Conservation (phyloP, 1,284 basidiomycete genomes). For the Ustilago curta region DNA sequence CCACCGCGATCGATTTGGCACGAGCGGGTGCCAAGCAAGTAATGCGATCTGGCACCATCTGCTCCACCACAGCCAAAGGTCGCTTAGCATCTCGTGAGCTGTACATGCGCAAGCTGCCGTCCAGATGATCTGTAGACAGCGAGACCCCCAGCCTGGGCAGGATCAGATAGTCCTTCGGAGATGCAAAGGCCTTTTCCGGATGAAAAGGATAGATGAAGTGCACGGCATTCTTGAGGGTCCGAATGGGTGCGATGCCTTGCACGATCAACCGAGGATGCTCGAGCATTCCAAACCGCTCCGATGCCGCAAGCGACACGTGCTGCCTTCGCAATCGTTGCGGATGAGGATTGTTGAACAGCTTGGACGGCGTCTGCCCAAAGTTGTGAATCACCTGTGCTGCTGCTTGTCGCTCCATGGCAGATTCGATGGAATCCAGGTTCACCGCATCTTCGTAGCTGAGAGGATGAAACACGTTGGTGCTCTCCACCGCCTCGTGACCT, state of each 20-base stretch:
- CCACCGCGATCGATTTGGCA: slow-evolving; percentile 78
- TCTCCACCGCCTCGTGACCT: slow-evolving; percentile 70
- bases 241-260: slow-evolving; percentile 52
- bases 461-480: slow-evolving; percentile 91
- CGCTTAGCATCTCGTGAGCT: slow-evolving; percentile 66
- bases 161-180: slow-evolving; percentile 75
- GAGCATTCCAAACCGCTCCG: slow-evolving; percentile 77
- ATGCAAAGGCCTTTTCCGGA: slow-evolving; percentile 77
- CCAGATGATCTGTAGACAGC: slow-evolving; percentile 76
- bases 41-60: slow-evolving; percentile 36
- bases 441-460: slow-evolving; percentile 83
- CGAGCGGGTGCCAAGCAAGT: slow-evolving; percentile 79
- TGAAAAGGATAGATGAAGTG: slow-evolving; percentile 75
- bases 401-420: slow-evolving; percentile 87
- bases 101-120: slow-evolving; percentile 74
- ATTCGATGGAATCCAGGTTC: slow-evolving; percentile 78
- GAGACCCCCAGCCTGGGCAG: slow-evolving; percentile 75
- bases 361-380: slow-evolving; percentile 71
- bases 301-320: slow-evolving; percentile 15
- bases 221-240: slow-evolving; percentile 69
- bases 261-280: slow-evolving; percentile 75
- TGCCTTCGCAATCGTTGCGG: slow-evolving; percentile 75
- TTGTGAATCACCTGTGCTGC: slow-evolving; percentile 96
- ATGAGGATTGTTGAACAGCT: slow-evolving; percentile 87
- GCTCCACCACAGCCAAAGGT: slow-evolving; percentile 75